A percentile compares a stretch with the other conserved stretches of the same genome.
Conservation (phyloP, 2,329 filamentous ascomycete species). For the Teratosphaeria zuluensis region DNA sequence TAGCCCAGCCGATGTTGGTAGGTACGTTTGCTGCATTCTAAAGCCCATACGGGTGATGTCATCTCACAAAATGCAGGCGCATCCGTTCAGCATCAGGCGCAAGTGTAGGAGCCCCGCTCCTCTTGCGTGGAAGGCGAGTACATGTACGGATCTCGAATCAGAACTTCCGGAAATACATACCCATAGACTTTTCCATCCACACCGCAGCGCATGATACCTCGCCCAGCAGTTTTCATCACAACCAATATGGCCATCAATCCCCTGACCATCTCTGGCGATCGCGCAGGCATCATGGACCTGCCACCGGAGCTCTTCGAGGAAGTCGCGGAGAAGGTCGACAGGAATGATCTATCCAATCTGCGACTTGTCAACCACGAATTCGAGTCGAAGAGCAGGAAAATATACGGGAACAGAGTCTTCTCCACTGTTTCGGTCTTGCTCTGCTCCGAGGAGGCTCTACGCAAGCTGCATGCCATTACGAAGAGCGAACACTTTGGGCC, state of each 20-base stretch:
- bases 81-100: neutral
- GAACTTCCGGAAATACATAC: too few species aligned
- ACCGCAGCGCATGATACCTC: too few species aligned
- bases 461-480: neutral
- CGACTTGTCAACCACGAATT: constrained; percentile 1
- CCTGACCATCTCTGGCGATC: neutral
- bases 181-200: too few species aligned
- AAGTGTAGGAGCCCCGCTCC: neutral
- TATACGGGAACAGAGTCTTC: neutral
- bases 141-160: too few species aligned
- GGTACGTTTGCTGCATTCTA: too few species aligned
- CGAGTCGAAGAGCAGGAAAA: neutral
- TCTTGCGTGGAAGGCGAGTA: too few species aligned
- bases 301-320: neutral
- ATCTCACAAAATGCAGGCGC: too few species aligned
- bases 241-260: neutral
- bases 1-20: too few species aligned
- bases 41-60: too few species aligned
- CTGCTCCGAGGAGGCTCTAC: neutral
- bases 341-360: neutral
- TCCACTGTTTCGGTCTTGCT: neutral
- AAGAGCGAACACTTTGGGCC: neutral
- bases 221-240: neutral
- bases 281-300: neutral
- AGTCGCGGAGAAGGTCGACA: constrained; percentile 1